These are phyloP conservation scores for Penicillium cinerascens DNA, from an alignment of 495 filamentous ascomycete genomes.

Conservation along the genomic window DNA sequence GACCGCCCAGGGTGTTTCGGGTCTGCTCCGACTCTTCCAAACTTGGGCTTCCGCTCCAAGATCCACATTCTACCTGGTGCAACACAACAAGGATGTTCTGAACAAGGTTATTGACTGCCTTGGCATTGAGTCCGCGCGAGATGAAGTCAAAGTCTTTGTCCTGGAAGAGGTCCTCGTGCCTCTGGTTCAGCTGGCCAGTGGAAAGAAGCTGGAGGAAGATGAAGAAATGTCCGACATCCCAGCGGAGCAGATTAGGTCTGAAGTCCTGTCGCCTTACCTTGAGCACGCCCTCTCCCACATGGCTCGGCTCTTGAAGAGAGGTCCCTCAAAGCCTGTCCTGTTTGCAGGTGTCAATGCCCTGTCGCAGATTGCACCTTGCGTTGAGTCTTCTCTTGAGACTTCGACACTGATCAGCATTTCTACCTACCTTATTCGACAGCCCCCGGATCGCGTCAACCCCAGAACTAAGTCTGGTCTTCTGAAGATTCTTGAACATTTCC, in stretches of 20 bases:
- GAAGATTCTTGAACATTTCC: conserved; percentile 68
- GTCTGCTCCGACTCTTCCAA: conserved; percentile 71
- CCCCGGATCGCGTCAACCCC: conserved; percentile 72
- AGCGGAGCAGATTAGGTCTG: conserved; percentile 49
- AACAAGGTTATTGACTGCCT: conserved; percentile 68
- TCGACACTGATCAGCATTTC: conserved; percentile 70
- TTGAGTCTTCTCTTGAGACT: conserved; percentile 65
- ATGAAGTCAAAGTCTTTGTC: conserved; percentile 82
- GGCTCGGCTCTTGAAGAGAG: conserved; percentile 65
- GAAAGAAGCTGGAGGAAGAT: conserved; percentile 40
- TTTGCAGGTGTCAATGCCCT: conserved; percentile 74
- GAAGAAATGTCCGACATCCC: conserved; percentile 53
- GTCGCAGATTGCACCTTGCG: conserved; percentile 68
- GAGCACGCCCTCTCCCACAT: conserved; percentile 65
- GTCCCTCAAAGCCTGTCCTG: conserved; percentile 68
- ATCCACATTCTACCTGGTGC: conserved; percentile 63
- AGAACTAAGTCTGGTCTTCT: conserved; percentile 80
- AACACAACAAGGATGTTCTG: conserved; percentile 61
- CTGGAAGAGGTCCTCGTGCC: conserved; percentile 64
- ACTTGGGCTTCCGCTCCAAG: conserved; percentile 70
- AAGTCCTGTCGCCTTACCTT: conserved; percentile 66
- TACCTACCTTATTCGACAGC: conserved; percentile 78
- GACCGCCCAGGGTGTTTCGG: conserved; percentile 84
- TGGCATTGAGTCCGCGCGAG: conserved; percentile 69
- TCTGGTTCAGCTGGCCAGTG: conserved; percentile 55